Conservation (phyloP, 768 basidiomycete genomes). For the Podaxis pistillaris region DNA sequence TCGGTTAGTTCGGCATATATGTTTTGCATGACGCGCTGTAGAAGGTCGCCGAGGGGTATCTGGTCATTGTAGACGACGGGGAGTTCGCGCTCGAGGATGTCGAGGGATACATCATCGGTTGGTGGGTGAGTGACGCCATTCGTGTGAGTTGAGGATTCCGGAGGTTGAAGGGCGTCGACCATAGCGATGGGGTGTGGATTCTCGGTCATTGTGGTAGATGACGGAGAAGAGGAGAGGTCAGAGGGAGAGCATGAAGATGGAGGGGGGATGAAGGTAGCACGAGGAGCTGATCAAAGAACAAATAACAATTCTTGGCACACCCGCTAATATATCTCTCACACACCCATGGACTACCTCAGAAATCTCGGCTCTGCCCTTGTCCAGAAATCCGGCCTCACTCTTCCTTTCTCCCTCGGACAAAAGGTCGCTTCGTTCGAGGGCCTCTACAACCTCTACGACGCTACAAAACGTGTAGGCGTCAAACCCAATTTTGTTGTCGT, state of each 20-base stretch:
- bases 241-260: constrained; percentile 3
- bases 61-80: constrained; percentile 74
- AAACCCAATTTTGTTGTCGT: constrained; percentile 1
- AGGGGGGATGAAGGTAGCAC: no score
- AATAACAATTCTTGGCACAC: neutral
- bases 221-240: neutral
- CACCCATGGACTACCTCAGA: constrained; percentile 76
- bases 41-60: constrained; percentile 66
- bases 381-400: constrained; percentile 86
- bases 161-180: neutral
- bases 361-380: constrained; percentile 86
- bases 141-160: constrained; percentile 13
- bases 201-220: constrained; percentile 1
- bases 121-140: constrained; percentile 29
- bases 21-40: constrained; percentile 74
- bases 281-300: neutral
- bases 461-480: constrained; percentile 73
- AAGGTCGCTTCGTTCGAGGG: constrained; percentile 68
- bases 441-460: constrained; percentile 87
- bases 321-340: neutral
- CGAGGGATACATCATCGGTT: constrained; percentile 35
- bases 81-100: constrained; percentile 71
- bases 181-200: neutral
- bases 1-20: constrained; percentile 84
- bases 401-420: constrained; percentile 82